Evolutionary conservation across 1,284 basidiomycete species (phyloP), one percentile per base, ranked within the genome.

Genomic region (Microbotryomycetes sp.): DNA sequence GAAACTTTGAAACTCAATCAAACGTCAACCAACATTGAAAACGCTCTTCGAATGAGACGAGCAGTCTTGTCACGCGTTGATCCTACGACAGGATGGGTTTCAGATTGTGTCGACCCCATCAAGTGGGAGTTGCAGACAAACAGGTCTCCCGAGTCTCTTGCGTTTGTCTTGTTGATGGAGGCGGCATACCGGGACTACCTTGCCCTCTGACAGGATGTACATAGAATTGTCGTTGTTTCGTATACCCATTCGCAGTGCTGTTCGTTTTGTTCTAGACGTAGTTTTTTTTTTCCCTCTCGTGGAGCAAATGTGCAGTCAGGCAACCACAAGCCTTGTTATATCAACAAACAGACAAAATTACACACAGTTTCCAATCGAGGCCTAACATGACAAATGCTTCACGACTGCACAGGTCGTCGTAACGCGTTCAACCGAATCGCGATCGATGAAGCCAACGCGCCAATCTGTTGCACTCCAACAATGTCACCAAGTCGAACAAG

Each of bases 141-240:
- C 4, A 42, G 81, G 15, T 85, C 83, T 58, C 81, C 83, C 42
- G 83, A 85, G 72, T 80, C 77, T 0, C 81, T 89, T 75, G 85
- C 84, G n/a, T 90, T 90, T 69, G 79, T 86, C 1, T 72, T 90
- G 2, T 77, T 84, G 68, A 79, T 89, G 72, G 81, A 88, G 70
- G 82, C 86, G 0, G 85, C 86, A 16, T 86, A 84, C 78, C 77
- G 79, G 53, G 86, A 88, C 60, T 89, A 62, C 31, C 3, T 36
- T 6, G 22, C 32, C 36, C 12, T 42, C 19, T 9, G 12, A 42
- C 19, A 42, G 36, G 19, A 19, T 19, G 36, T n/a, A n/a, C n/a
- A n/a, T n/a, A n/a, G n/a, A n/a, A n/a, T n/a, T n/a, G n/a, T n/a
- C n/a, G n/a, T n/a, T n/a, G n/a, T n/a, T n/a, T n/a, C n/a, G n/a